Evolutionary conservation across 345 rosid genomes (phyloP).

Genomic region (Euphorbia tirucalli): DNA sequence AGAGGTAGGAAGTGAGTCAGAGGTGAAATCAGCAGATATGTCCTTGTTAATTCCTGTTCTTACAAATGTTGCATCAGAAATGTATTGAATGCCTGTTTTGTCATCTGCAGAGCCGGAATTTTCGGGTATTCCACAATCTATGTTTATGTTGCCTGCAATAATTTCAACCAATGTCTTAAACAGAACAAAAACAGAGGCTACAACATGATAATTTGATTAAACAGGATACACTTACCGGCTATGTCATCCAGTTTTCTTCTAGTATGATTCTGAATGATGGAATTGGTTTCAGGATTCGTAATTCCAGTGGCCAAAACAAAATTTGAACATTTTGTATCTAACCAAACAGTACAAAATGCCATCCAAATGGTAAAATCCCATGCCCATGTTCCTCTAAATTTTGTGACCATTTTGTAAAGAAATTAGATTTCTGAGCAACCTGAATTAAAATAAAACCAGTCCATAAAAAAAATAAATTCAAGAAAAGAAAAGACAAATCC

Average conservation of each 20-base stretch:
- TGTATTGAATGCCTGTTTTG: slow-evolving; percentile 13
- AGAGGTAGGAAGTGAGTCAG: slow-evolving; percentile 4
- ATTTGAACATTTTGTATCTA: not conserved
- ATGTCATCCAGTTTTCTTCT: slow-evolving; percentile 26
- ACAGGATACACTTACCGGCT: slow-evolving; percentile 14
- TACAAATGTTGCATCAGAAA: slow-evolving; percentile 16
- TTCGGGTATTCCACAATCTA: slow-evolving; percentile 32
- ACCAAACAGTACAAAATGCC: not conserved
- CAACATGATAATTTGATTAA: not conserved
- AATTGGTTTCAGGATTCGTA: not conserved
- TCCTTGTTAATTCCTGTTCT: slow-evolving; percentile 23
- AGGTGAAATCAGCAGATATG: slow-evolving; percentile 21
- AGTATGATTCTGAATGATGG: not conserved
- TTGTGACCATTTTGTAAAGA: not conserved
- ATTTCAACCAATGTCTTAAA: slow-evolving; percentile 3
- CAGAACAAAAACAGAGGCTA: not conserved
- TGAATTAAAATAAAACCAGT: not conserved
- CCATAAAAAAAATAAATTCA: not conserved
- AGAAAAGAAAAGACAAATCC: not conserved
- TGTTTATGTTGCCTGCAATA: slow-evolving; percentile 26
- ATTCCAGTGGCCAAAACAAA: not conserved
- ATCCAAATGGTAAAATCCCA: not conserved
- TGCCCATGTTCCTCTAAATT: not conserved
- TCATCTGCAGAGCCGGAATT: slow-evolving; percentile 12
- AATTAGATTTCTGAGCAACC: not conserved